Base-by-base conservation (phyloP, 75 land plant species). In the Pinus tabuliformis region DNA sequence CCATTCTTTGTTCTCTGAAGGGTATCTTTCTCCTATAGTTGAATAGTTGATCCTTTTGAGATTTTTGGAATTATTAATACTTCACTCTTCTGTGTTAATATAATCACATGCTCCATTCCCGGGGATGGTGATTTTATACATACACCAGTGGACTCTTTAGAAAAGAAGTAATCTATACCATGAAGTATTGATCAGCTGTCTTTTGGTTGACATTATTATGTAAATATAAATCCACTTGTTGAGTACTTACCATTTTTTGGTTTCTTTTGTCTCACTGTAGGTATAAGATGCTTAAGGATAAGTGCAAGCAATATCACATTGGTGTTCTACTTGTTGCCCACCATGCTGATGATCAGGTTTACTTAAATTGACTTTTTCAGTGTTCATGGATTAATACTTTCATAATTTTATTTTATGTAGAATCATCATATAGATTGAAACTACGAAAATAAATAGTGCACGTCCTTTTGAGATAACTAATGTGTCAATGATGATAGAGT, bases 311-410 rank as follows among this genome's bases (percentile, higher is more conserved):
- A 66, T 72, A 87, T 56, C 81, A 75, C 70, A 86, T 91, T 6
- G 79, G 84, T 33, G 85, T 81, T 12, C 78, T 96, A 57, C 92
- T 96, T 57, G 77, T 91, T 75, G 99, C 94, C 22, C 99, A 96
- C 75, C 99, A 96, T 81, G 89, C 92, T 28, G 99, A 96, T 86
- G 99, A 93, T 62, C 98, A 95, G 98, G 98, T 93, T 73, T 24
- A 42, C 6, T 36, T 71, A 62, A 13, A 58, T 26, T 62, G 11
- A 16, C 16, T 15, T 22, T 33, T 57, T 75, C 14, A 75, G 11
- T 39, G 18, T 18, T 9, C 15, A 66, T 17, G 14, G 70, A 17
- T 66, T 39, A 17, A 18, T 15, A 63, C 21, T 66, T 17, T 20
- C 36, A 37, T 66, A 7, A 37, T 66, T 8, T 21, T 66, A 6